These are phyloP conservation scores for Pyrenophora seminiperda DNA, from an alignment of 2,329 filamentous ascomycete species.

Conservation along the genomic window DNA sequence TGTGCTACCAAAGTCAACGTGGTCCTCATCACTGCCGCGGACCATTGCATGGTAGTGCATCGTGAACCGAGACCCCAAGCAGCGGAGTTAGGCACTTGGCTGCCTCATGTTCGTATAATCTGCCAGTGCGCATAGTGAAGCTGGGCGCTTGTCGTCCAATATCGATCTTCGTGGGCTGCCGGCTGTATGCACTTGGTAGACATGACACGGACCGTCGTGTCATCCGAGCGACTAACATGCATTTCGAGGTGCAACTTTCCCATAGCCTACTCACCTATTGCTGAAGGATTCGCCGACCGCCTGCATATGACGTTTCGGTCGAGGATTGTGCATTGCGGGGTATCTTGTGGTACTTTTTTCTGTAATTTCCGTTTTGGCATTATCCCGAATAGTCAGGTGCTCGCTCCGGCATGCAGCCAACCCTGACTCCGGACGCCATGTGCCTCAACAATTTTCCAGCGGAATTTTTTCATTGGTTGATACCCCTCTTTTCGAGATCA, in stretches of 20 bases:
- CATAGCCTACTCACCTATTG: neutral
- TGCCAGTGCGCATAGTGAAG: constrained; percentile 4
- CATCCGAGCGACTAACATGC: constrained; percentile 23
- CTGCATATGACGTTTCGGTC: constrained; percentile 5
- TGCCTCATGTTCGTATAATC: constrained; percentile 16
- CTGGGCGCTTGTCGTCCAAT: constrained; percentile 21
- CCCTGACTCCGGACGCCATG: constrained; percentile 30
- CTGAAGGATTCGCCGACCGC: too few relatives aligned
- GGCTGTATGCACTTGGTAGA: constrained; percentile 18
- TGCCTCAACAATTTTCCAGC: constrained; percentile 34
- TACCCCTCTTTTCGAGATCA: constrained; percentile 34
- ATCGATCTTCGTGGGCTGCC: constrained; percentile 14
- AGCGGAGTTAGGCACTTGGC: constrained; percentile 27
- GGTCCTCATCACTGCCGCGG: constrained; percentile 13
- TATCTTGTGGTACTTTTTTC: constrained; percentile 21
- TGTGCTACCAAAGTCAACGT: constrained; percentile 31
- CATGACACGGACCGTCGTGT: constrained; percentile 31
- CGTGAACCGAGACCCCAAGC: neutral
- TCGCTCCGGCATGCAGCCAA: constrained; percentile 34
- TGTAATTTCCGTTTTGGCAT: constrained; percentile 18
- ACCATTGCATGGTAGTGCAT: neutral
- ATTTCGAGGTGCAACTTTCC: constrained; percentile 6
- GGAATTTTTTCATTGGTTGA: constrained; percentile 34
- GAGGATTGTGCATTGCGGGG: constrained; percentile 16
- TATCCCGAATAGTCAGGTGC: constrained; percentile 39